phyloP scores from a whole-genome alignment of 306 rosid species.

The Citrullus colocynthis region DNA sequence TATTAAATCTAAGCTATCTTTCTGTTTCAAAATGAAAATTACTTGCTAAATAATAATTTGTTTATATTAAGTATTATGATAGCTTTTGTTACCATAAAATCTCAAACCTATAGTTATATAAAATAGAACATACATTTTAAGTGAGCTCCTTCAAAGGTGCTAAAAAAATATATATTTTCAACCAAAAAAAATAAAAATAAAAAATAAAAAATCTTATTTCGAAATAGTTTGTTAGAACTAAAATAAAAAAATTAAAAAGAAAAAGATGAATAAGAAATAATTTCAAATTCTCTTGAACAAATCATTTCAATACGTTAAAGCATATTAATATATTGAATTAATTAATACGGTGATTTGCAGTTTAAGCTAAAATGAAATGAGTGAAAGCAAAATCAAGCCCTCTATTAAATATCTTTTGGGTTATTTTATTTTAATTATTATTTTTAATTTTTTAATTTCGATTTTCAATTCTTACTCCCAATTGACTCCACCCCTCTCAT shows the following conservation, averaged over 20 bases:
- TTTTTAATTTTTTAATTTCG: too few species aligned
- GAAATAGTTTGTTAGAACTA: too few species aligned
- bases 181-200: too few species aligned
- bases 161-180: too few species aligned
- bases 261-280: too few species aligned
- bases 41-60: not conserved
- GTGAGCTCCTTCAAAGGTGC: too few species aligned
- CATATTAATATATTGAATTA: not conserved
- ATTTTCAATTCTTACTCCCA: not conserved
- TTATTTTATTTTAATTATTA: not conserved
- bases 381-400: not conserved
- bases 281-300: too few species aligned
- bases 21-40: too few species aligned
- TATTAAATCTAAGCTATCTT: too few species aligned
- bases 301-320: not conserved
- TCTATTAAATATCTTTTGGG: not conserved
- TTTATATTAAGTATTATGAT: not conserved
- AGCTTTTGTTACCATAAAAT: not conserved
- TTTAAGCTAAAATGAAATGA: conserved; percentile 1
- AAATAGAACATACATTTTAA: too few species aligned
- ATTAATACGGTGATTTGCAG: not conserved
- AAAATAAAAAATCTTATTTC: too few species aligned
- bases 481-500: not conserved
- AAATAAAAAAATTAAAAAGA: too few species aligned
- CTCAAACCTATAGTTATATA: not conserved